A percentile compares a stretch with the other conserved stretches of the same genome.
Evolutionary conservation across 208 protist species (phyloP).

Genomic region (Trypanosoma boissoni): DNA sequence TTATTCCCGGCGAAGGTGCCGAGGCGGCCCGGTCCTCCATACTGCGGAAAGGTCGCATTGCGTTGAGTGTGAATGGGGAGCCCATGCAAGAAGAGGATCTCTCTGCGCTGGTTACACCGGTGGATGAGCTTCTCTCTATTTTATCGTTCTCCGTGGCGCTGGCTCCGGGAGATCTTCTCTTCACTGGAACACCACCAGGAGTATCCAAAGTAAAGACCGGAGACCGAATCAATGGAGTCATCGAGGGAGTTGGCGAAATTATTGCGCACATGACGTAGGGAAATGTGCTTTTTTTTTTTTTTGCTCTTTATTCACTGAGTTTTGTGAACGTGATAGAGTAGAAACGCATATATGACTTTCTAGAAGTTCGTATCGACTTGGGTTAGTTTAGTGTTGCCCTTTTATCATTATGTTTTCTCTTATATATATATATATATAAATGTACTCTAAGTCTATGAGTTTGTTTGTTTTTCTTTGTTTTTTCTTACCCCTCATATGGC

Average conservation of each 20-base stretch:
- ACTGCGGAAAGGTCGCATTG: constrained; percentile 40
- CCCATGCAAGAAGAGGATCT: constrained; percentile 59
- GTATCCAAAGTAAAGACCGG: constrained; percentile 69
- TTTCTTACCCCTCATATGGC: too few species aligned
- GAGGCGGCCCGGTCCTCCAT: neutral
- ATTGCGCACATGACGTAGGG: constrained; percentile 33
- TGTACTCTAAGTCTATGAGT: too few species aligned
- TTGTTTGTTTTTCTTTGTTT: too few species aligned
- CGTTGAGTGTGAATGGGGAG: constrained; percentile 65
- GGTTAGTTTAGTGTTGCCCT: too few species aligned
- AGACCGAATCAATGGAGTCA: constrained; percentile 58
- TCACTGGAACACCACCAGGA: constrained; percentile 83
- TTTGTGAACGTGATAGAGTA: neutral
- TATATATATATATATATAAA: too few species aligned
- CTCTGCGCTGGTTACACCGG: constrained; percentile 54
- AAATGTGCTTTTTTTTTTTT: constrained; percentile 11
- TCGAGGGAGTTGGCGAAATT: constrained; percentile 59
- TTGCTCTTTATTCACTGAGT: constrained; percentile 1
- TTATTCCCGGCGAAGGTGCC: constrained; percentile 19
- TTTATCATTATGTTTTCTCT: too few species aligned
- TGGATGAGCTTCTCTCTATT: constrained; percentile 55
- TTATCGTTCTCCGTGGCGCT: constrained; percentile 73
- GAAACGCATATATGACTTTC: too few species aligned
- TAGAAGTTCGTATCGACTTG: too few species aligned
- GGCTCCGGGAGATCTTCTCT: constrained; percentile 81